Evolutionary conservation across 768 basidiomycete genomes (phyloP), one percentile per base, ranked within the genome.

Genomic region (Amanita subjunquillea): DNA sequence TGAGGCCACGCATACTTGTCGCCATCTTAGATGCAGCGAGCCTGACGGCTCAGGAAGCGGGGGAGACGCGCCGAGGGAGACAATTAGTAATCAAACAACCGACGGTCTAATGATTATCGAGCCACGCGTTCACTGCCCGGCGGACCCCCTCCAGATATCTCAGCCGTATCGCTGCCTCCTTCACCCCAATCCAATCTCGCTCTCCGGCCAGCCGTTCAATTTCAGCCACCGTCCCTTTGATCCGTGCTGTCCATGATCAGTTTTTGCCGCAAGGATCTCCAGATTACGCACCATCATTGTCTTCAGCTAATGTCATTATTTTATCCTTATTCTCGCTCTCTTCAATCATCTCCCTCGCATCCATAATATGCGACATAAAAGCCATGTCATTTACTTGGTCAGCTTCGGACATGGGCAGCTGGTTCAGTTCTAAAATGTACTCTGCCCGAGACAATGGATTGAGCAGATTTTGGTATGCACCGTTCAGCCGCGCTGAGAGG

Each of bases 1-100:
- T 95, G 51, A 96, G 73, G 40, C 92, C 92, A 54, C 92, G 80
- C 92, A 94, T 95, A 54, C 73, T 82, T 55, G 90, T 80, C 55
- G 92, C 91, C 93, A 95, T 96, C 27, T 57, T 69, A 56, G 50
- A 45, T 7, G 53, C 50, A 48, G 13, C 34, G 34, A 36, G 17
- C 17, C 47, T 6, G 34, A 13, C 15, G 47, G n/a, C 27, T 25
- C 96, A 12, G 92, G 64, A 95, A 94, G 27, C 94, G 83, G 42
- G 94, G 30, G 91, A 62, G 91, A 88, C 63, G 95, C 95, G 4
- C 94, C 94, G 40, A 98, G 77, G 8, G 83, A 78, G 29, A 63
- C 65, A 9, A 93, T 94, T 4, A 86, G 55, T 0, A 58, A 48
- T 63, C 93, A 83, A 2, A 85, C 88, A 50, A 94, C 75, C 68